Conservation (phyloP, 192 early-diverging fungal species). For the Anaeromyces robustus region DNA sequence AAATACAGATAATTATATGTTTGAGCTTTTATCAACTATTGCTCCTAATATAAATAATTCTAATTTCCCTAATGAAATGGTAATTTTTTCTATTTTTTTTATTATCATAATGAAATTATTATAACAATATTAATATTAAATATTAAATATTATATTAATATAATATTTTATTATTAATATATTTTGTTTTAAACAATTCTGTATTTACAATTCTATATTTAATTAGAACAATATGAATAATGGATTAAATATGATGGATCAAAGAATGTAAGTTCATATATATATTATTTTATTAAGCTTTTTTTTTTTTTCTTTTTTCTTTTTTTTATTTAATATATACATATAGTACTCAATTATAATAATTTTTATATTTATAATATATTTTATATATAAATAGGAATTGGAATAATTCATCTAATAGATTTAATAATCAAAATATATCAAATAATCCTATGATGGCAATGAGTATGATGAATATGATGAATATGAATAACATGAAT, state of each 20-base stretch:
- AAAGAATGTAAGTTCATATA: neutral
- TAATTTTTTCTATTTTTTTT: neutral
- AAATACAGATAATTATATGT: neutral
- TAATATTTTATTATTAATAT: no score
- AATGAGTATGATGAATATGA: neutral
- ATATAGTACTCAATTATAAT: no score
- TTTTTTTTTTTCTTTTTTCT: no score
- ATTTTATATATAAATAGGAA: neutral
- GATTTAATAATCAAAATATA: neutral
- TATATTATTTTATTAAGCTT: no score
- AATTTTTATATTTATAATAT: neutral
- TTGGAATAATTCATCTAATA: neutral
- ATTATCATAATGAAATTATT: no score
- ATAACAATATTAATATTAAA: no score
- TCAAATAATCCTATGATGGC: neutral
- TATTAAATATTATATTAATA: no score
- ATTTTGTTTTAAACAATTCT: no score
- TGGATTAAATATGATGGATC: neutral
- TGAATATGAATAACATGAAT: no score
- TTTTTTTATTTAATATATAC: no score
- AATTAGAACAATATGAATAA: neutral
- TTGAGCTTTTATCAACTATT: neutral
- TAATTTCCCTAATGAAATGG: neutral
- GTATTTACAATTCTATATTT: no score
- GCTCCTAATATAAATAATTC: neutral